These are phyloP conservation scores for Rhodotorula sp. DNA, from an alignment of 1,284 basidiomycete genomes.

Conservation along the genomic window DNA sequence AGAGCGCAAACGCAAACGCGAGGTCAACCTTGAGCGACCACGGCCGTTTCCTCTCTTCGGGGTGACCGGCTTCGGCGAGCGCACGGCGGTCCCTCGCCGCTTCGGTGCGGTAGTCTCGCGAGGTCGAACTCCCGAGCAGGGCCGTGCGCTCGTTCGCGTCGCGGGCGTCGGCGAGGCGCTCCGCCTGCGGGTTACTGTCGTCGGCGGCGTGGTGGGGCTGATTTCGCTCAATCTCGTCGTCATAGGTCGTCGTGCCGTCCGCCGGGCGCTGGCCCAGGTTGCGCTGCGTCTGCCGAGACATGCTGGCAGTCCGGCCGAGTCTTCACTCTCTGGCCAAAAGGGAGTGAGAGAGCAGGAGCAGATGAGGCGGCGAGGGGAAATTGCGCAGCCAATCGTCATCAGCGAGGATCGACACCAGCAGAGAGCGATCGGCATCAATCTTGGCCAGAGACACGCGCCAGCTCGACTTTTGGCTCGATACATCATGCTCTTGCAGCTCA, in stretches of 20 bases:
- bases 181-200: background rate
- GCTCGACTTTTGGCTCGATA: too few relatives aligned
- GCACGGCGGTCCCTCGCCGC: constrained; percentile 3
- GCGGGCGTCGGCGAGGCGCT: background rate
- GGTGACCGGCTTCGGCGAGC: constrained; percentile 5
- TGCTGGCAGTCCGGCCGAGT: background rate
- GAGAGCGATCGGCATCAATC: too few relatives aligned
- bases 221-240: constrained; percentile 4
- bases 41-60: constrained; percentile 11
- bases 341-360: background rate
- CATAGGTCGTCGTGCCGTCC: background rate
- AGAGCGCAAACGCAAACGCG: constrained; percentile 19
- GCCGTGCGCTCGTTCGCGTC: constrained; percentile 21
- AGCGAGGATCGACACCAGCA: too few relatives aligned
- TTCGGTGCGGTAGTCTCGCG: constrained; percentile 18
- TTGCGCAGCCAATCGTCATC: background rate
- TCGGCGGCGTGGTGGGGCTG: background rate
- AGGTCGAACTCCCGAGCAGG: constrained; percentile 2
- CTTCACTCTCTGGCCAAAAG: background rate
- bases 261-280: background rate
- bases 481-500: too few relatives aligned
- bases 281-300: background rate
- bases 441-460: too few relatives aligned
- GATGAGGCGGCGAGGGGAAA: background rate
- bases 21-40: constrained; percentile 31